These are phyloP conservation scores for Dovyalis caffra DNA, from an alignment of 345 rosid genomes.

Conservation along the genomic window DNA sequence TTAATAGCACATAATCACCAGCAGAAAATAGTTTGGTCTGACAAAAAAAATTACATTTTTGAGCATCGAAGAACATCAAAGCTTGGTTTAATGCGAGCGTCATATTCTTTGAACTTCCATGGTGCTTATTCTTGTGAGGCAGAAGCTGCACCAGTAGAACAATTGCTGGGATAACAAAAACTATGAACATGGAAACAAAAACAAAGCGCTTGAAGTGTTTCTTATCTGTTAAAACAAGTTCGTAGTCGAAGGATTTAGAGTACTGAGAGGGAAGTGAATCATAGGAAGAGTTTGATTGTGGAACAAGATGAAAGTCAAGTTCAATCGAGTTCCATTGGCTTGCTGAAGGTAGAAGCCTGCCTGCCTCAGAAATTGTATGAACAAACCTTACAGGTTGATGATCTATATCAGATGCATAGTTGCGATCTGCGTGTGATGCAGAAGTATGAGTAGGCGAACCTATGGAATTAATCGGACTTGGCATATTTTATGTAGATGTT, in stretches of 20 bases:
- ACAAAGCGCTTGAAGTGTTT: conserved; percentile 44
- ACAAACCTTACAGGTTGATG: conserved; percentile 22
- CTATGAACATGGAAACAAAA: conserved; percentile 20
- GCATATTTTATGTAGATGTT: conserved; percentile 16
- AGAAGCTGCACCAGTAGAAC: conserved; percentile 34
- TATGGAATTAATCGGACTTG: conserved; percentile 1
- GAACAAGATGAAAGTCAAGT: conserved; percentile 27
- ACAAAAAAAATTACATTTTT: conserved; percentile 40
- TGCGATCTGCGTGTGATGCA: background rate
- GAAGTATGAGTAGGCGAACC: background rate
- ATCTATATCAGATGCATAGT: conserved; percentile 13
- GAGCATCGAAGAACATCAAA: conserved; percentile 61
- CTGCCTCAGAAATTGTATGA: conserved; percentile 39
- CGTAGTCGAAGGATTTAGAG: conserved; percentile 47
- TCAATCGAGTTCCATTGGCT: conserved; percentile 50
- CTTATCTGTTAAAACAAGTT: conserved; percentile 47
- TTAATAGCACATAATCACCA: background rate
- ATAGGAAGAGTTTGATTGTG: conserved; percentile 26
- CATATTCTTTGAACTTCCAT: conserved; percentile 42
- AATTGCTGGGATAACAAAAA: conserved; percentile 25
- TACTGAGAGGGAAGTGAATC: conserved; percentile 46
- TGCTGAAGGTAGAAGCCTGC: conserved; percentile 46
- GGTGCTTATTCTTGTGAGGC: conserved; percentile 36
- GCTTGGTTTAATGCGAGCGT: conserved; percentile 55
- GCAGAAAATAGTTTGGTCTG: background rate